Conservation (phyloP, 345 rosid species). For the Crucihimalaya himalaica region DNA sequence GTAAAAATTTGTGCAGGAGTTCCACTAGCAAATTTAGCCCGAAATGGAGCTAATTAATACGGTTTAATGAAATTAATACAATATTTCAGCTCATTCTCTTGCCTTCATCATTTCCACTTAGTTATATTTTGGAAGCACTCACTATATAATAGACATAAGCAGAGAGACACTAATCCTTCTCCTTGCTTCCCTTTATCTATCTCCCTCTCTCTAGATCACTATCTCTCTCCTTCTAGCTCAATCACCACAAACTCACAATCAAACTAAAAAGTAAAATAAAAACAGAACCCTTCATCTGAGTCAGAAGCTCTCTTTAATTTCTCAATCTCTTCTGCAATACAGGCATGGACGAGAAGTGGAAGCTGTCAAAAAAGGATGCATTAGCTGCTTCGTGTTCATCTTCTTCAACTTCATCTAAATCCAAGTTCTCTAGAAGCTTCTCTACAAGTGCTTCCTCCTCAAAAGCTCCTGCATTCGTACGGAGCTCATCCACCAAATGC, state of each 20-base stretch:
- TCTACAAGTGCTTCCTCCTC: conserved; percentile 72
- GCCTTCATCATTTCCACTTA: conserved; percentile 16
- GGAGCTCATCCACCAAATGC: conserved; percentile 59
- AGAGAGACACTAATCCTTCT: conserved; percentile 9
- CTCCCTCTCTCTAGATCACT: conserved; percentile 33
- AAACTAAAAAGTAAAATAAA: neutral
- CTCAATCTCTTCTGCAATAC: neutral
- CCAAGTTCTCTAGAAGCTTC: conserved; percentile 60
- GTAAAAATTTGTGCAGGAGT: neutral
- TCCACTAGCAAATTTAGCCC: conserved; percentile 1
- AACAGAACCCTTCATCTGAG: neutral
- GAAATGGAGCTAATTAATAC: neutral
- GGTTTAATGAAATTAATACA: neutral
- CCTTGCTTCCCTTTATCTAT: conserved; percentile 9
- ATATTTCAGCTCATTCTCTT: conserved; percentile 12
- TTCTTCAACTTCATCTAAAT: conserved; percentile 47
- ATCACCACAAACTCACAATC: conserved; percentile 40
- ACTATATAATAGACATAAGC: conserved; percentile 16
- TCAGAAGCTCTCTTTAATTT: conserved; percentile 14
- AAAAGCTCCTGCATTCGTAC: conserved; percentile 52
- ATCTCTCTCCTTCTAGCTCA: conserved; percentile 29
- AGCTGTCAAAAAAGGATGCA: conserved; percentile 55
- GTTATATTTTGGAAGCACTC: conserved; percentile 17
- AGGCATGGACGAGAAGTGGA: conserved; percentile 84
- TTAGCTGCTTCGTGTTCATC: conserved; percentile 39